Percentiles rank a stretch among this genome's conserved stretches.
Evolutionary conservation across 2,329 filamentous ascomycete species (phyloP).

Genomic region (Mycosphaerelloides madeirae): DNA sequence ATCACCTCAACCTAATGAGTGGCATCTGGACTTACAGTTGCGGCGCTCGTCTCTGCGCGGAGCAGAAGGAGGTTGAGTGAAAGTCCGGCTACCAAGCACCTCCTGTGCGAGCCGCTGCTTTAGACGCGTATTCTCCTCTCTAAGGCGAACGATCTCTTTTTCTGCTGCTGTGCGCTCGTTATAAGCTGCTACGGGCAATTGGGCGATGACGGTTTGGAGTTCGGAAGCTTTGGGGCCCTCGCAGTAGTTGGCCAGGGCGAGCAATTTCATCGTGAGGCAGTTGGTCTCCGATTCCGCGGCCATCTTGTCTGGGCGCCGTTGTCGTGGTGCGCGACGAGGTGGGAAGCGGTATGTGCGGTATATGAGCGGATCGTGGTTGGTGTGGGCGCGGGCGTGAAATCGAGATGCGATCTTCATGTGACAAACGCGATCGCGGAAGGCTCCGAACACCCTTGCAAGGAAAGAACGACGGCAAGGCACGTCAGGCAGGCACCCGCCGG

Average conservation of each 20-base stretch:
- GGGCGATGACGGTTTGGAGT: slow-evolving; percentile 1
- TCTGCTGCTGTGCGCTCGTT: slow-evolving; percentile 3
- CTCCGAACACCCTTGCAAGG: too few species aligned
- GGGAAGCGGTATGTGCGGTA: too few species aligned
- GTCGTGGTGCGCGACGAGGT: too few species aligned
- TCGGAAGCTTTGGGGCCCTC: slow-evolving; percentile 3
- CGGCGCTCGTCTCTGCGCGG: not conserved
- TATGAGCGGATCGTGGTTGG: too few species aligned
- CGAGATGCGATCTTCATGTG: too few species aligned
- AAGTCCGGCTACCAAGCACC: not conserved
- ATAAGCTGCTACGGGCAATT: slow-evolving; percentile 5
- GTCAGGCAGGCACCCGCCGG: too few species aligned
- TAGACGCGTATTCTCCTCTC: slow-evolving; percentile 2
- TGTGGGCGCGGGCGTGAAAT: too few species aligned
- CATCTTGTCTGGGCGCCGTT: not conserved
- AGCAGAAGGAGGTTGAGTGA: not conserved
- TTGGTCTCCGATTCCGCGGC: slow-evolving; percentile 5
- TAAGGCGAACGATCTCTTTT: slow-evolving; percentile 3
- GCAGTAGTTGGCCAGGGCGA: slow-evolving; percentile 6
- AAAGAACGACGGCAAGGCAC: too few species aligned
- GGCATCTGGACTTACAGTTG: not conserved
- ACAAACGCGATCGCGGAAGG: too few species aligned
- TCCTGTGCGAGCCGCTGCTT: slow-evolving; percentile 7
- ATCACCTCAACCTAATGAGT: not conserved
- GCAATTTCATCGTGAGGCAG: slow-evolving; percentile 6